Percentiles rank a stretch among this genome's conserved stretches.
Evolutionary conservation across 192 early-diverging fungal species (phyloP).

Genomic region (Spinellus fusiger): DNA sequence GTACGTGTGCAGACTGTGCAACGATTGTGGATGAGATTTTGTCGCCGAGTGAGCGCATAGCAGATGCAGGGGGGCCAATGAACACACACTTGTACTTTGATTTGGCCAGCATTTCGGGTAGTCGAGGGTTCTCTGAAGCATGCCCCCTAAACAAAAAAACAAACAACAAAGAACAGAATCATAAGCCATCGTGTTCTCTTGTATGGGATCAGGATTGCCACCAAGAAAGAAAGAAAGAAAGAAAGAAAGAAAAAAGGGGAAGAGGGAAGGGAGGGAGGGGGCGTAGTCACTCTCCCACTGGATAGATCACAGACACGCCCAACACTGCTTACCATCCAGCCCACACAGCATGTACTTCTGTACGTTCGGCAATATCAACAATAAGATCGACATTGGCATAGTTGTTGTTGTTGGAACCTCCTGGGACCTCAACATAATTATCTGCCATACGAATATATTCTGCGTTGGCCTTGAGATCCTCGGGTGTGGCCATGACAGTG

Average conservation of each 20-base stretch:
- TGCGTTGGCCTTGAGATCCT: constrained; percentile 95
- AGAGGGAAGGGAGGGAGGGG: background rate
- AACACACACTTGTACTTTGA: constrained; percentile 83
- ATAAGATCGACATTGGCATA: constrained; percentile 98
- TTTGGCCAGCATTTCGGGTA: constrained; percentile 85
- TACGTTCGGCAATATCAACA: constrained; percentile 96
- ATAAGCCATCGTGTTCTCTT: too few relatives aligned
- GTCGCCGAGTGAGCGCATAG: constrained; percentile 98
- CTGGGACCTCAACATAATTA: constrained; percentile 97
- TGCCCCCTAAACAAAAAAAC: constrained; percentile 64
- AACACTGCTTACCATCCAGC: constrained; percentile 88
- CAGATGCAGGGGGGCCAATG: constrained; percentile 92
- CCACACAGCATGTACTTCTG: constrained; percentile 92
- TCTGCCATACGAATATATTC: constrained; percentile 99
- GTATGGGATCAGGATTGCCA: too few relatives aligned
- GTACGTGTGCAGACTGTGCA: constrained; percentile 93
- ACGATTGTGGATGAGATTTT: constrained; percentile 99
- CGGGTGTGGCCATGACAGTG: constrained; percentile 96
- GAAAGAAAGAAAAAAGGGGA: background rate
- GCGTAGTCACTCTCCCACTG: too few relatives aligned
- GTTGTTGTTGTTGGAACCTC: constrained; percentile 98
- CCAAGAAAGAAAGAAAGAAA: constrained; percentile 1
- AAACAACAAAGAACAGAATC: background rate
- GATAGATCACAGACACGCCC: too few relatives aligned
- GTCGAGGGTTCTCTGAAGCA: constrained; percentile 94